Conservation (phyloP, 495 filamentous ascomycete genomes). For the Thozetella sp. region DNA sequence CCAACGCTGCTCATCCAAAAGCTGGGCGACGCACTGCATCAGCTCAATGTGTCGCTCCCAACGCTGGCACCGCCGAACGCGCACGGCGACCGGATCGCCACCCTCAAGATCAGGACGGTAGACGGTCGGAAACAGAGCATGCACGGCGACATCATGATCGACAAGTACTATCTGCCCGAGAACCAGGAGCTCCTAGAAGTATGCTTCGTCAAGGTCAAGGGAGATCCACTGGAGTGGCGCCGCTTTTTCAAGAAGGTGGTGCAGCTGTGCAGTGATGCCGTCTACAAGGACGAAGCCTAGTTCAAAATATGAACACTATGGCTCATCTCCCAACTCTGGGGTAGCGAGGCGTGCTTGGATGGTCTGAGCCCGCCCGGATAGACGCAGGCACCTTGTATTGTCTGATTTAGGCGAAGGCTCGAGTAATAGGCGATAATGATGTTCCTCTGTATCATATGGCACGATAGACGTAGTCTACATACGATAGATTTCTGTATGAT, state of each 20-base stretch:
- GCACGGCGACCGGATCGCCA: slow-evolving; percentile 51
- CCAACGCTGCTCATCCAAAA: slow-evolving; percentile 77
- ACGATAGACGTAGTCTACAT: neutral
- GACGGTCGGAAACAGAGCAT: slow-evolving; percentile 81
- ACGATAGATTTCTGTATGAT: neutral
- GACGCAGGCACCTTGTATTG: no score
- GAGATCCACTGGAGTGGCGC: slow-evolving; percentile 96
- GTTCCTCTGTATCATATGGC: neutral
- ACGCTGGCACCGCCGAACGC: slow-evolving; percentile 28
- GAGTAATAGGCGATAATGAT: neutral
- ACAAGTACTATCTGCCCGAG: slow-evolving; percentile 58
- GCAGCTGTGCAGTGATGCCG: slow-evolving; percentile 79
- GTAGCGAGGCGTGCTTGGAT: neutral
- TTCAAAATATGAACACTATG: neutral
- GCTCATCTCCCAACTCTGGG: no score
- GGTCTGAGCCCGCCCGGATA: no score
- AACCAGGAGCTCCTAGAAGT: slow-evolving; percentile 73
- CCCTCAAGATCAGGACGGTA: slow-evolving; percentile 70
- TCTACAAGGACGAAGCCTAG: slow-evolving; percentile 57
- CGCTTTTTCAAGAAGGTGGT: slow-evolving; percentile 95
- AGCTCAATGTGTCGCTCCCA: slow-evolving; percentile 77
- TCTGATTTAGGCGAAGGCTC: neutral
- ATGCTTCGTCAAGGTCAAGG: slow-evolving; percentile 90
- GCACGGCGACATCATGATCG: slow-evolving; percentile 82
- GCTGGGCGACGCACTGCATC: slow-evolving; percentile 78